Percentiles rank a stretch among this genome's conserved stretches.
These are phyloP conservation scores for Magnusiomyces paraingens DNA, from an alignment of 1,139 yeast species.

Conservation along the genomic window DNA sequence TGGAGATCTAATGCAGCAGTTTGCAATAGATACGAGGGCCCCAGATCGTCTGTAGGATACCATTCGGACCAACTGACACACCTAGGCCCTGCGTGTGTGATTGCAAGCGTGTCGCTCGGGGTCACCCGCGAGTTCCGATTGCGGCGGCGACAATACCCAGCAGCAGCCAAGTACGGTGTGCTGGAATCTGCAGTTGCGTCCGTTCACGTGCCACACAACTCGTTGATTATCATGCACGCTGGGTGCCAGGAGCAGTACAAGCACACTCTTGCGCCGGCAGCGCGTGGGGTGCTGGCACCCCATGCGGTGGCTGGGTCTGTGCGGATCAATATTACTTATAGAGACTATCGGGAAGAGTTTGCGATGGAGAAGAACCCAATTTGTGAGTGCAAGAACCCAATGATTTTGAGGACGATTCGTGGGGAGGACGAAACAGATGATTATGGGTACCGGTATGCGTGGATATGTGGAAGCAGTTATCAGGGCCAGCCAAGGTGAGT, in stretches of 20 bases:
- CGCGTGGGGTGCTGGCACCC: conserved; percentile 25
- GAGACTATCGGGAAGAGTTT: conserved; percentile 42
- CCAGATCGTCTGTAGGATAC: conserved; percentile 53
- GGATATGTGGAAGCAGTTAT: conserved; percentile 43
- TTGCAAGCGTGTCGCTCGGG: conserved; percentile 63
- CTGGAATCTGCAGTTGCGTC: conserved; percentile 36
- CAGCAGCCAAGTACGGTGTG: conserved; percentile 25
- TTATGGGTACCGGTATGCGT: conserved; percentile 38
- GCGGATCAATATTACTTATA: conserved; percentile 58
- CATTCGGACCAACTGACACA: conserved; percentile 67
- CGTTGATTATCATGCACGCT: conserved; percentile 63
- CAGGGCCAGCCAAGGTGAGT: conserved; percentile 25
- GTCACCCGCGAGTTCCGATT: conserved; percentile 59
- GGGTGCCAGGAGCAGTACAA: conserved; percentile 70
- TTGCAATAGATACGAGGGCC: conserved; percentile 48
- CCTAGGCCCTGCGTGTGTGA: conserved; percentile 61
- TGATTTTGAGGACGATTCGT: conserved; percentile 40
- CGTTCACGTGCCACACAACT: conserved; percentile 57
- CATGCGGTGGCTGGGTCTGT: conserved; percentile 46
- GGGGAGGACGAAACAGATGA: conserved; percentile 17
- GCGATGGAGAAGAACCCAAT: conserved; percentile 38
- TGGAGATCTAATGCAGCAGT: conserved; percentile 54
- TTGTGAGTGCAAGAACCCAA: conserved; percentile 44
- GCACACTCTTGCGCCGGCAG: conserved; percentile 46
- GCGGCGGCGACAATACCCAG: conserved; percentile 27